Conservation (phyloP, 1,284 basidiomycete genomes). For the Pulchroboletus neoregius region DNA sequence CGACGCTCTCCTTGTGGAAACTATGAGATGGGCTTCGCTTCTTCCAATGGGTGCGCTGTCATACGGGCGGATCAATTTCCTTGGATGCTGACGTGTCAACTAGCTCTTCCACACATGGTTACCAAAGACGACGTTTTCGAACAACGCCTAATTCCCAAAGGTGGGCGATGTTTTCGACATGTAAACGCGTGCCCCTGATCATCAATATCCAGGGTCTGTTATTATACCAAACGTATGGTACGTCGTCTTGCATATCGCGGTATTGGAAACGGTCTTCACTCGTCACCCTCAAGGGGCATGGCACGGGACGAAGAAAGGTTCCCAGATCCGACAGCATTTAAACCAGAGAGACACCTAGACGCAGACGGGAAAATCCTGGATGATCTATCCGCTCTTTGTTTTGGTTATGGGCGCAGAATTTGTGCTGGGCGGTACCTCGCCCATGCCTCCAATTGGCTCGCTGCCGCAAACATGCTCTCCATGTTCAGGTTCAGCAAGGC, state of each 20-base stretch:
- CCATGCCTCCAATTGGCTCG: constrained; percentile 19
- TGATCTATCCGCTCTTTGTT: constrained; percentile 14
- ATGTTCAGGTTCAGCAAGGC: constrained; percentile 23
- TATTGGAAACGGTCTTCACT: background rate
- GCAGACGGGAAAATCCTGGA: constrained; percentile 18
- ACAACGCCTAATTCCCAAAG: constrained; percentile 26
- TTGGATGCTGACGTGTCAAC: background rate
- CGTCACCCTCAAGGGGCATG: constrained; percentile 17
- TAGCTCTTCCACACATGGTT: constrained; percentile 24
- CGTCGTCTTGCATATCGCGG: background rate
- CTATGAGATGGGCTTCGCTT: constrained; percentile 24
- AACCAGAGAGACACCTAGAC: constrained; percentile 24
- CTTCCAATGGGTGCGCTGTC: constrained; percentile 24
- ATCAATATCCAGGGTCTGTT: constrained; percentile 14
- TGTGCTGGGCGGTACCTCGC: constrained; percentile 28
- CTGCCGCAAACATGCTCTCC: constrained; percentile 13
- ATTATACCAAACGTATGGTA: constrained; percentile 25
- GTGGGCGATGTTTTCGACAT: constrained; percentile 7
- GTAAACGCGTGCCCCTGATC: background rate
- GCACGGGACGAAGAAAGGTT: constrained; percentile 23
- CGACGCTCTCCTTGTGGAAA: constrained; percentile 28
- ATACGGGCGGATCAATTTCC: background rate
- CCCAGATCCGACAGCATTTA: constrained; percentile 23
- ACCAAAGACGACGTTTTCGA: constrained; percentile 28
- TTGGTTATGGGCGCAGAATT: constrained; percentile 23